These are phyloP conservation scores for Eucalyptus camaldulensis DNA, from an alignment of 345 rosid species.

Conservation along the genomic window DNA sequence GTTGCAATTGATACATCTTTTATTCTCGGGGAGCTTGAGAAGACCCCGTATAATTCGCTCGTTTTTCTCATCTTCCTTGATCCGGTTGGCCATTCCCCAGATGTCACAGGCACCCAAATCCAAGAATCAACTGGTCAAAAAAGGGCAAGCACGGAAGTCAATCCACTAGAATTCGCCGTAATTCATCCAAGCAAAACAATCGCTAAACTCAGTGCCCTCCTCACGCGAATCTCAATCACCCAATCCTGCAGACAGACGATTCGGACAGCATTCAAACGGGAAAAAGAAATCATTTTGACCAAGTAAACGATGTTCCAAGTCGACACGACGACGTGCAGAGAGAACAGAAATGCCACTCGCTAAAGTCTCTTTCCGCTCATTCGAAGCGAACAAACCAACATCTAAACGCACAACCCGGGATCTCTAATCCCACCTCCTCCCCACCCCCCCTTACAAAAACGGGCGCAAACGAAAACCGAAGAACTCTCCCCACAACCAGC, in stretches of 20 bases:
- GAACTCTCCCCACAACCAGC: not conserved
- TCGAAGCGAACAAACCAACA: not conserved
- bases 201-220: not conserved
- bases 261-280: not conserved
- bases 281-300: not conserved
- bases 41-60: slow-evolving; percentile 78
- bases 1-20: slow-evolving; percentile 86
- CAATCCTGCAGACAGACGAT: not conserved
- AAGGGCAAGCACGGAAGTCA: not conserved
- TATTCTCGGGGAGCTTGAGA: slow-evolving; percentile 78
- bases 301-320: not conserved
- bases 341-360: not conserved
- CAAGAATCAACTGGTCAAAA: not conserved
- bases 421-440: not conserved
- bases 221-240: not conserved
- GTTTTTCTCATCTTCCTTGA: slow-evolving; percentile 86
- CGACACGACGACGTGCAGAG: not conserved
- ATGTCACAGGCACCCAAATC: not conserved
- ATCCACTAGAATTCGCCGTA: not conserved
- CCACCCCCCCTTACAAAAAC: not conserved
- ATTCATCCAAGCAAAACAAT: not conserved
- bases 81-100: not conserved
- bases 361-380: not conserved
- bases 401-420: not conserved
- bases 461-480: not conserved